Evolutionary conservation across 2,329 filamentous ascomycete genomes (phyloP).

Genomic region (Raffaelea albimanens): DNA sequence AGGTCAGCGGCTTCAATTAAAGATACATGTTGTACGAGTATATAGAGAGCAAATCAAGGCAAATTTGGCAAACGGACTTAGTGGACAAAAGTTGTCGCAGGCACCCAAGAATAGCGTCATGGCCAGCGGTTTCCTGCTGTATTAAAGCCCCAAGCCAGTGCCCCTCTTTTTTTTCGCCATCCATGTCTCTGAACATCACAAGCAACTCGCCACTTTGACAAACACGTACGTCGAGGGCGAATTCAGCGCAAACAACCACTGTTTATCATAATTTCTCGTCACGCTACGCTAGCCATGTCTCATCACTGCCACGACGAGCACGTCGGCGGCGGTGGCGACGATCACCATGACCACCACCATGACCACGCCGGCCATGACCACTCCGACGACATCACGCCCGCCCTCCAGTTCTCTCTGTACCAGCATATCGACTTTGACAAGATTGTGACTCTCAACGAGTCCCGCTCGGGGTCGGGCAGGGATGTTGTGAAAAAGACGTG

Average conservation of each 20-base stretch:
- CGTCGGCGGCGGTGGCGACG: conserved; percentile 8
- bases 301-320: conserved; percentile 25
- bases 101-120: background rate
- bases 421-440: conserved; percentile 84
- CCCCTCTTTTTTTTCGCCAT: too few species aligned
- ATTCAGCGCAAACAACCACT: too few species aligned
- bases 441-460: conserved; percentile 79
- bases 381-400: conserved; percentile 83
- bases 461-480: conserved; percentile 55
- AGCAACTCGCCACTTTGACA: too few species aligned
- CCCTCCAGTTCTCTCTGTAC: conserved; percentile 84
- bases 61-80: too few species aligned
- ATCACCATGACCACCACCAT: conserved; percentile 28
- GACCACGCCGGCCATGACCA: conserved; percentile 66
- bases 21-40: background rate
- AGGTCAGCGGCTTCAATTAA: conserved; percentile 29
- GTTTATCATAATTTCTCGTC: too few species aligned
- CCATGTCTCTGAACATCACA: too few species aligned
- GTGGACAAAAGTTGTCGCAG: background rate
- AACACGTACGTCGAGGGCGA: too few species aligned
- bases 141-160: background rate
- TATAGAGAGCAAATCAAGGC: background rate
- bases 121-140: background rate
- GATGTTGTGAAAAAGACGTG: conserved; percentile 84
- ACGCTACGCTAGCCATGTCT: conserved; percentile 8